Evolutionary conservation across 257 asterid species (phyloP).

Genomic region (Solanum appendiculatum): DNA sequence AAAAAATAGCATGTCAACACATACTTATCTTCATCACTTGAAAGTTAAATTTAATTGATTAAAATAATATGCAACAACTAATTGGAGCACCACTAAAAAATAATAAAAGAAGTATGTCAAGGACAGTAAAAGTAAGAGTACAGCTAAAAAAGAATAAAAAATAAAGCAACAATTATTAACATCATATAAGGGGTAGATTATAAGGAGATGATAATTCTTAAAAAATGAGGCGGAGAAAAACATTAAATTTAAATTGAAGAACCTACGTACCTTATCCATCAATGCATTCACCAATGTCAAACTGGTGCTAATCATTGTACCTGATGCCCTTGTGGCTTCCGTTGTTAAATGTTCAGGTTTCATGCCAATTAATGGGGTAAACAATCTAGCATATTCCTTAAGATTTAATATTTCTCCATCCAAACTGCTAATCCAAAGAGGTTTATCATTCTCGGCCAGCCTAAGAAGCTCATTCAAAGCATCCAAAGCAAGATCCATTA

Average conservation of each 20-base stretch:
- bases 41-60: no score
- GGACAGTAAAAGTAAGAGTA: no score
- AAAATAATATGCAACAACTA: no score
- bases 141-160: no score
- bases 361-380: conserved; percentile 42
- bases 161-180: no score
- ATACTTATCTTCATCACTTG: no score
- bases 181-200: no score
- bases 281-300: conserved; percentile 41
- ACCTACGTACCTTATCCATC: conserved; percentile 45
- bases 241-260: not conserved
- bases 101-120: no score
- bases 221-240: no score
- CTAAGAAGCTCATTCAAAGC: not conserved
- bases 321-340: not conserved
- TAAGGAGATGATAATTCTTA: not conserved
- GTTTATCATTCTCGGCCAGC: not conserved
- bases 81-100: no score
- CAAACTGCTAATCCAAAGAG: not conserved
- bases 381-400: conserved; percentile 50
- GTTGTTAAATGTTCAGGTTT: conserved; percentile 28
- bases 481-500: not conserved
- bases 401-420: conserved; percentile 32
- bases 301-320: conserved; percentile 14
- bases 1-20: conserved; percentile 40